phyloP scores from a whole-genome alignment of 2,329 filamentous ascomycete genomes.

The Aspergillus terreus region DNA sequence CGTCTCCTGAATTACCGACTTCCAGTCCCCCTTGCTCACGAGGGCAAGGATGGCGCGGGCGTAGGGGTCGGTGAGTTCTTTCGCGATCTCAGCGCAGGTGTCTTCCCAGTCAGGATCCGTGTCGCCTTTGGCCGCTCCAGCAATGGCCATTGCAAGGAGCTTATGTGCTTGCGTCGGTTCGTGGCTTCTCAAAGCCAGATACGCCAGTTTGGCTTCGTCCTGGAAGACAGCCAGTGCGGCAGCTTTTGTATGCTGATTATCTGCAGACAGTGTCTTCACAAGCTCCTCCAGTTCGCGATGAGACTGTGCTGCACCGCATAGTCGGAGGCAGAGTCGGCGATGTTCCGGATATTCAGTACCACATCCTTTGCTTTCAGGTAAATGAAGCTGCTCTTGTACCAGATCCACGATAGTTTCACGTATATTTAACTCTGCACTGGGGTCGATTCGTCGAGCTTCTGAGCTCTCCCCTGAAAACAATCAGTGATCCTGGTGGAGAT shows the following conservation, averaged over 20 bases:
- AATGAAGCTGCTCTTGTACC: slow-evolving; percentile 44
- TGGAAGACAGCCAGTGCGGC: slow-evolving; percentile 61
- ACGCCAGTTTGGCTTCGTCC: slow-evolving; percentile 55
- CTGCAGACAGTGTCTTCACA: slow-evolving; percentile 50
- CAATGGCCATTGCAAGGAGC: slow-evolving; percentile 52
- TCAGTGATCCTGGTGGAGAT: not conserved
- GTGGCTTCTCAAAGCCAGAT: slow-evolving; percentile 53
- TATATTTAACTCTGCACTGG: slow-evolving; percentile 24
- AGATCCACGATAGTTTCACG: slow-evolving; percentile 48
- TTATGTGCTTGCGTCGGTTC: slow-evolving; percentile 53
- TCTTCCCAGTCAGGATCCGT: slow-evolving; percentile 58
- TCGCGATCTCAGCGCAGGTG: slow-evolving; percentile 59
- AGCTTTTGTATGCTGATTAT: slow-evolving; percentile 58
- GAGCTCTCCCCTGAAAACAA: slow-evolving; percentile 29
- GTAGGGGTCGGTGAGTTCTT: slow-evolving; percentile 60
- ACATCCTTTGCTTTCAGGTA: slow-evolving; percentile 50
- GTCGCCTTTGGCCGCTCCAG: slow-evolving; percentile 41
- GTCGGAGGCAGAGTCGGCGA: slow-evolving; percentile 56
- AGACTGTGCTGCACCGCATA: slow-evolving; percentile 57
- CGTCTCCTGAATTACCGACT: slow-evolving; percentile 53
- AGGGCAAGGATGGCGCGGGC: slow-evolving; percentile 59
- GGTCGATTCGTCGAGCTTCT: slow-evolving; percentile 27
- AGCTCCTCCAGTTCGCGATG: slow-evolving; percentile 46
- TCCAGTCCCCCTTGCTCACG: slow-evolving; percentile 59
- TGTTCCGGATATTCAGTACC: slow-evolving; percentile 53